Percentiles rank a stretch among this genome's conserved stretches.
Evolutionary conservation across 164 flowering plant genomes (phyloP).

Genomic region (Cinnamomum chago): DNA sequence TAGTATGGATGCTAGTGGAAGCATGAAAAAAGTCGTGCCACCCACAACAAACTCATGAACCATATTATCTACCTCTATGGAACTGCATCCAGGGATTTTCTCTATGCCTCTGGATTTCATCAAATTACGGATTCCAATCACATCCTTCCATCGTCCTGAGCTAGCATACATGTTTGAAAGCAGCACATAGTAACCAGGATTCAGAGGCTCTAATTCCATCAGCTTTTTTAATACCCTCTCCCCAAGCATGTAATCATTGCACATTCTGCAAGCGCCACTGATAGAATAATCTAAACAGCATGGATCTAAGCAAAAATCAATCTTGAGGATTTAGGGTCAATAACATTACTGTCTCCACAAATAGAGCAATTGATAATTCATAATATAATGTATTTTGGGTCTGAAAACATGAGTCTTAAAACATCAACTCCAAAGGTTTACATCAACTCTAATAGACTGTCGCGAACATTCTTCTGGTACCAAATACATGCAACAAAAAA

Average conservation of each 20-base stretch:
- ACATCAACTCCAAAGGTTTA: no score
- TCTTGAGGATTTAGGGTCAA: no score
- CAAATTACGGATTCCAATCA: slow-evolving; percentile 18
- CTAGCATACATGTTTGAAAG: slow-evolving; percentile 31
- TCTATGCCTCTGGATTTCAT: slow-evolving; percentile 24
- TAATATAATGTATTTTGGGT: no score
- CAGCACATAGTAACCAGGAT: slow-evolving; percentile 27
- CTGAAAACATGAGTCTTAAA: no score
- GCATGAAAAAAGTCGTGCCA: slow-evolving; percentile 1
- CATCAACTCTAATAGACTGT: no score
- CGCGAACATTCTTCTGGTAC: no score
- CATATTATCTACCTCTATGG: slow-evolving; percentile 21
- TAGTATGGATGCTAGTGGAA: background rate
- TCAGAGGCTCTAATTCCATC: slow-evolving; percentile 20
- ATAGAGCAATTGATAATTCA: no score
- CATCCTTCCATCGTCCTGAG: slow-evolving; percentile 19
- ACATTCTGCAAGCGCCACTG: slow-evolving; percentile 13
- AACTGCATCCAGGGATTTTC: slow-evolving; percentile 25
- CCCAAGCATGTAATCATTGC: slow-evolving; percentile 20
- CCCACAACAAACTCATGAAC: slow-evolving; percentile 25
- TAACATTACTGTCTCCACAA: no score
- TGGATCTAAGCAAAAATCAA: no score
- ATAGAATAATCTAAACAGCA: no score
- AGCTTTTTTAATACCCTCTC: slow-evolving; percentile 22
- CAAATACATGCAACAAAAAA: no score